Conservation (phyloP, 768 basidiomycete genomes). For the Mrakia gelida region DNA sequence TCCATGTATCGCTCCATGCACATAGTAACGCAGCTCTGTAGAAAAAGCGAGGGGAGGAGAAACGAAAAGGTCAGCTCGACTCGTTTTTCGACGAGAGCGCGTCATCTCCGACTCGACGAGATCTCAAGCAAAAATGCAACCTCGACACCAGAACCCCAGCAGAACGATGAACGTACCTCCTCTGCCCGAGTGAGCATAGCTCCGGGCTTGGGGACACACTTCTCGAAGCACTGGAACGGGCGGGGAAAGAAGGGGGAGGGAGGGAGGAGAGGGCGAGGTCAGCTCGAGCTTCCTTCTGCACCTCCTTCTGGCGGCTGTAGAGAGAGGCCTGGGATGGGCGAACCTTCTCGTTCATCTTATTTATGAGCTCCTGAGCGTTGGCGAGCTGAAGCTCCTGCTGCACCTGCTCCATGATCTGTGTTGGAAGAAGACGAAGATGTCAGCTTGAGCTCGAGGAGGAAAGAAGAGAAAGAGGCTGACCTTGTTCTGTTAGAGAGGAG, state of each 20-base stretch:
- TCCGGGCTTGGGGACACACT: conserved; percentile 73
- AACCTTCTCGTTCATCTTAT: conserved; percentile 65
- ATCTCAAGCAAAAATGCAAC: neutral
- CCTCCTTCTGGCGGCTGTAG: neutral
- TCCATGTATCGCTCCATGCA: conserved; percentile 81
- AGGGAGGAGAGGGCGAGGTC: neutral
- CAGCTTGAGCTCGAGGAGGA: no score
- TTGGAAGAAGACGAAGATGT: no score
- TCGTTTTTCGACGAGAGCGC: neutral
- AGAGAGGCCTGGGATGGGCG: neutral
- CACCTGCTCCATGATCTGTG: conserved; percentile 61
- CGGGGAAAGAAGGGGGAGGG: neutral
- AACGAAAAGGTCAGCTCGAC: neutral
- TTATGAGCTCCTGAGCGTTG: conserved; percentile 77
- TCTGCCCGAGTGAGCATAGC: conserved; percentile 64
- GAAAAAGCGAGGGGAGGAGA: neutral
- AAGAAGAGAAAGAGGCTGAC: no score
- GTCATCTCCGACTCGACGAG: neutral
- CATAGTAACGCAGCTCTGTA: conserved; percentile 65
- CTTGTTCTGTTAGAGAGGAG: no score
- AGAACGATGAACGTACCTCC: conserved; percentile 52
- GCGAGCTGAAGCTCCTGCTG: conserved; percentile 65
- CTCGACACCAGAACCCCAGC: neutral
- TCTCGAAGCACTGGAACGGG: conserved; percentile 54
- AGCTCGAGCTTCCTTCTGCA: neutral